phyloP scores from a whole-genome alignment of 2,329 filamentous ascomycete species.

The Pseudogymnoascus verrucosus region DNA sequence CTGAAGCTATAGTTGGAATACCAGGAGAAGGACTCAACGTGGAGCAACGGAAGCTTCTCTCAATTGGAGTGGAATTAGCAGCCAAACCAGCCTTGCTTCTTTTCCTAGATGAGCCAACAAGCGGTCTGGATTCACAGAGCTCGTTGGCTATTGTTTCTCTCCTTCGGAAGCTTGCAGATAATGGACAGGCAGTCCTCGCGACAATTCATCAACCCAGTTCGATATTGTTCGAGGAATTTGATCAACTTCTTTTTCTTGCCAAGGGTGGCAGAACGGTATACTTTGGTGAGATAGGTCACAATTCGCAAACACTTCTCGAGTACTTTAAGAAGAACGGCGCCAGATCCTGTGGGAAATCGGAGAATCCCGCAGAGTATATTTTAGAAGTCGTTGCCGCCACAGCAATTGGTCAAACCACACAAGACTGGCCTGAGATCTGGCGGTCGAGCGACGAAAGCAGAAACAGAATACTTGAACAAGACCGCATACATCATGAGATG shows the following conservation, averaged over 20 bases:
- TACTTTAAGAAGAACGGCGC: constrained; percentile 57
- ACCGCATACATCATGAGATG: constrained; percentile 41
- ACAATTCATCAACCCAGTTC: constrained; percentile 49
- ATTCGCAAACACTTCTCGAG: constrained; percentile 46
- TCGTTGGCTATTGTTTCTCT: constrained; percentile 57
- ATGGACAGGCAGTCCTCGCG: constrained; percentile 45
- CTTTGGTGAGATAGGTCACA: constrained; percentile 57
- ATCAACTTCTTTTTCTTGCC: constrained; percentile 55
- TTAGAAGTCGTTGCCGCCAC: constrained; percentile 37
- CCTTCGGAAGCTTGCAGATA: constrained; percentile 50
- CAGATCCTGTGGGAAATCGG: constrained; percentile 40
- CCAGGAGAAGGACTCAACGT: constrained; percentile 54
- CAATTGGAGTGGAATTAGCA: constrained; percentile 52
- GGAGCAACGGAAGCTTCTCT: constrained; percentile 53
- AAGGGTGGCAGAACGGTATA: constrained; percentile 60
- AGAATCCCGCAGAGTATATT: constrained; percentile 42
- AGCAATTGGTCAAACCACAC: constrained; percentile 17
- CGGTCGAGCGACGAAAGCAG: constrained; percentile 38
- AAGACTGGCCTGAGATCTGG: too few relatives aligned
- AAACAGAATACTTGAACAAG: constrained; percentile 38
- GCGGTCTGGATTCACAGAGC: constrained; percentile 55
- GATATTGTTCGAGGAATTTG: constrained; percentile 47
- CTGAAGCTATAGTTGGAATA: constrained; percentile 56
- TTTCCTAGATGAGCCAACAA: constrained; percentile 54
- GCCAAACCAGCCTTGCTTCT: constrained; percentile 50